Base-by-base conservation (phyloP, 2,329 filamentous ascomycete species). In the Fusarium sp. region DNA sequence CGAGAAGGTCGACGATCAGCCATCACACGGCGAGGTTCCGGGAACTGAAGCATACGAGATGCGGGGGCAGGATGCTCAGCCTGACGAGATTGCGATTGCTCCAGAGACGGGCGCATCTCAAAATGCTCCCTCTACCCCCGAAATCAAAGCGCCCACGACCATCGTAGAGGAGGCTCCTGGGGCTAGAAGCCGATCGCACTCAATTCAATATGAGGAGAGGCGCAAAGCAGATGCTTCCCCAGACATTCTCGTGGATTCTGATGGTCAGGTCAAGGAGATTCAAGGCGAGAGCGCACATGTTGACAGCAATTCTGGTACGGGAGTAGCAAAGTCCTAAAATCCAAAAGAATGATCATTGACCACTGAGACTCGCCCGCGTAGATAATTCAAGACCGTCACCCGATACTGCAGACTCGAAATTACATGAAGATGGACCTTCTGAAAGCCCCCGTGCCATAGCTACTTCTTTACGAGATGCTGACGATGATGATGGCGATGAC, bases 21-120 rank as follows among this genome's bases (percentile, higher is more conserved):
- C 80, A 12, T 75, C 88, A 45, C 87, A 91, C 75, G 90, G 89
- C 69, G 89, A 92, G 80, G 87, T 91, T 45, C 90, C 89, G 5
- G 89, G 89, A 39, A 91, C 90, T 10, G 85, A 87, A 61, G 88
- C 89, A 18, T 89, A 90, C 77, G 80, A 86, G 42, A 84, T 86
- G 81, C 85, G 89, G 75, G 86, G 87, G 66, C 84, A 85, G 36
- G 90, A 92, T 79, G 90, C 89, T 20, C 83, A 85, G 54, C 89
- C 90, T 22, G 90, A 92, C 75, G 87, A 91, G 81, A 89, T 91
- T 76, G 87, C 88, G 61, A 82, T 89, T 60, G 79, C 86, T 22
- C 66, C 79, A 24, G 76, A 81, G 36, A 72, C 77, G 24, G 68
- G 78, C 24, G 39, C 68, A 33, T 52, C 75, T n/a, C 63, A 79